phyloP scores from a whole-genome alignment of 225 moss, liverwort and hornwort genomes.

The Pseudoscleropodium purum region DNA sequence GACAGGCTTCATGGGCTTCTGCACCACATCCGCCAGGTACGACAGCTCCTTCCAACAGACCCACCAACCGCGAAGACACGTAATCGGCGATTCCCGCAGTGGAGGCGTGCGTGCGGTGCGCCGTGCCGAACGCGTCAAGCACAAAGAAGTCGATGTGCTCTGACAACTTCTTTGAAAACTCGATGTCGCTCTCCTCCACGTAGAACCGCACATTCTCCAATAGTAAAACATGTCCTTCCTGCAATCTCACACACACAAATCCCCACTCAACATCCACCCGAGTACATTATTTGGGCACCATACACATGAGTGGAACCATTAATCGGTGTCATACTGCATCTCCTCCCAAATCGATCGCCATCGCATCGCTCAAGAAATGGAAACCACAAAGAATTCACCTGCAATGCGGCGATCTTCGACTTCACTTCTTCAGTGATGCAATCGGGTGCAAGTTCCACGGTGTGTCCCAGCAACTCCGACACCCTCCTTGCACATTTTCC shows the following conservation, averaged over 20 bases:
- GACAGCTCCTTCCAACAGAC: slow-evolving; percentile 77
- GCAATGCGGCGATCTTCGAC: slow-evolving; percentile 42
- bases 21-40: slow-evolving; percentile 55
- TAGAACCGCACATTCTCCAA: slow-evolving; percentile 83
- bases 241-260: neutral
- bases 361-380: neutral
- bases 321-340: neutral
- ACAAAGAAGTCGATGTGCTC: slow-evolving; percentile 63
- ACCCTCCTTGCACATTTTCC: slow-evolving; percentile 25
- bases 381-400: slow-evolving; percentile 1
- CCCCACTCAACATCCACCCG: neutral
- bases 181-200: slow-evolving; percentile 81
- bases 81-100: slow-evolving; percentile 69
- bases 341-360: neutral
- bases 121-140: slow-evolving; percentile 83
- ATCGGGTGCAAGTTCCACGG: slow-evolving; percentile 61
- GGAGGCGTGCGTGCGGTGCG: slow-evolving; percentile 76
- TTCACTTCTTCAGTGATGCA: slow-evolving; percentile 66
- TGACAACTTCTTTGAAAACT: slow-evolving; percentile 71
- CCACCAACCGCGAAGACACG: slow-evolving; percentile 52
- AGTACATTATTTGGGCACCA: neutral
- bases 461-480: slow-evolving; percentile 39
- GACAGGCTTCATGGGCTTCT: slow-evolving; percentile 66
- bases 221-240: slow-evolving; percentile 57
- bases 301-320: neutral